Evolutionary conservation across 768 basidiomycete species (phyloP).

Genomic region (Mycena alexandri): DNA sequence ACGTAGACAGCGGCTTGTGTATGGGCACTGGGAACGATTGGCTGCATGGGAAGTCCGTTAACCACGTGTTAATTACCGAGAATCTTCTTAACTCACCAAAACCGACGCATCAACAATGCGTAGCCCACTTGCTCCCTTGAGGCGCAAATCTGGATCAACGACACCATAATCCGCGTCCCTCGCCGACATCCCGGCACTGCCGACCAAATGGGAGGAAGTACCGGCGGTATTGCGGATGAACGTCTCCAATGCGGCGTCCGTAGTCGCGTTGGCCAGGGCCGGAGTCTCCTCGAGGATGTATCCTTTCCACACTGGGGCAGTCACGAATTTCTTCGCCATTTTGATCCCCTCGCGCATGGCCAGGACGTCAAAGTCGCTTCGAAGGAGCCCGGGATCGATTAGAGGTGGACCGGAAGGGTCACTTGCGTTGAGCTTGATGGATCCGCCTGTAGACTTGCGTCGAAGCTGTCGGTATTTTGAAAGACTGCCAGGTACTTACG

Average conservation of each 20-base stretch:
- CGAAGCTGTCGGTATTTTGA: background rate
- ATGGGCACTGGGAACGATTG: conserved; percentile 17
- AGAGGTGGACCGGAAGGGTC: conserved; percentile 54
- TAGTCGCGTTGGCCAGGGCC: conserved; percentile 10
- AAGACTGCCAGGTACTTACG: conserved; percentile 36
- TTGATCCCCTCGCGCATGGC: conserved; percentile 34
- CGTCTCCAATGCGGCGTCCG: conserved; percentile 7
- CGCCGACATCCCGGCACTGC: conserved; percentile 9
- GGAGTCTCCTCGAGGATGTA: conserved; percentile 7
- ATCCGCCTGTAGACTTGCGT: conserved; percentile 37
- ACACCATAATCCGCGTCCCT: conserved; percentile 21
- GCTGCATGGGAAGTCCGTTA: background rate
- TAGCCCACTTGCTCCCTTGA: conserved; percentile 20
- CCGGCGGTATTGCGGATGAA: conserved; percentile 16
- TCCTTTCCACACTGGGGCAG: conserved; percentile 17
- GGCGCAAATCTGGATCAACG: conserved; percentile 22
- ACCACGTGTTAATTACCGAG: background rate
- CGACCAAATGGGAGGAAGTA: conserved; percentile 18
- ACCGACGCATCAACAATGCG: conserved; percentile 28
- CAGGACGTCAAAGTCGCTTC: conserved; percentile 36
- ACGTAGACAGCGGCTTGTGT: conserved; percentile 25
- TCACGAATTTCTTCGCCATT: conserved; percentile 8
- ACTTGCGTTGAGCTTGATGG: conserved; percentile 49
- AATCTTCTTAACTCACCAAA: conserved; percentile 9
- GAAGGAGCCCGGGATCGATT: conserved; percentile 60